Evolutionary conservation across 2,329 filamentous ascomycete species (phyloP).

Genomic region (Nigrospora osmanthi): DNA sequence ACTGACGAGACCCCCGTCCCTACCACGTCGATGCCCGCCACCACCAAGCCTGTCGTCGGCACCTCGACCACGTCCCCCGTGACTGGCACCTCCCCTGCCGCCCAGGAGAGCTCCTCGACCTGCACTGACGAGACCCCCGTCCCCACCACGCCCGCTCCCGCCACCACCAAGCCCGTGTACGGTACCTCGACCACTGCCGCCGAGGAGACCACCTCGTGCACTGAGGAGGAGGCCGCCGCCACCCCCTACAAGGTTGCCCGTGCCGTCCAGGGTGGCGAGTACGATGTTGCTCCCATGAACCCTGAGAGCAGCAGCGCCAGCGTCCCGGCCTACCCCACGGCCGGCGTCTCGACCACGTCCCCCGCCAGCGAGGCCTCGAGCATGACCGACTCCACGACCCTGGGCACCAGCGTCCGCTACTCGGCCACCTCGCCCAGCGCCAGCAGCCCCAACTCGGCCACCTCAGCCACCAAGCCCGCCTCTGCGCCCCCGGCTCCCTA

Average conservation of each 20-base stretch:
- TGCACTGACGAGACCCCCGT: not conserved
- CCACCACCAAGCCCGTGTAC: not conserved
- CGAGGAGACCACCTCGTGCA: conserved; percentile 1
- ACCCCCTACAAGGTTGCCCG: not conserved
- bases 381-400: too few species aligned
- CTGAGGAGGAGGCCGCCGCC: not conserved
- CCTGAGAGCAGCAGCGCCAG: conserved; percentile 1
- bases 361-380: not conserved
- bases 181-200: not conserved
- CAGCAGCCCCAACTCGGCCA: too few species aligned
- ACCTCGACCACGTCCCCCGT: not conserved
- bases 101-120: conserved; percentile 3
- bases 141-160: not conserved
- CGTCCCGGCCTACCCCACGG: not conserved
- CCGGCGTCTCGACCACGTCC: conserved; percentile 4
- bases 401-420: too few species aligned
- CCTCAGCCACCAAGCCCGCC: too few species aligned
- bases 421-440: too few species aligned
- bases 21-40: not conserved
- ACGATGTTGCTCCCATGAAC: not conserved
- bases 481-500: too few species aligned
- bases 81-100: conserved; percentile 3
- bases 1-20: not conserved
- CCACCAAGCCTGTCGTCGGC: not conserved
- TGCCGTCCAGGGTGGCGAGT: not conserved